Conservation (phyloP, 805 yeast genomes). For the Metschnikowia proteae region DNA sequence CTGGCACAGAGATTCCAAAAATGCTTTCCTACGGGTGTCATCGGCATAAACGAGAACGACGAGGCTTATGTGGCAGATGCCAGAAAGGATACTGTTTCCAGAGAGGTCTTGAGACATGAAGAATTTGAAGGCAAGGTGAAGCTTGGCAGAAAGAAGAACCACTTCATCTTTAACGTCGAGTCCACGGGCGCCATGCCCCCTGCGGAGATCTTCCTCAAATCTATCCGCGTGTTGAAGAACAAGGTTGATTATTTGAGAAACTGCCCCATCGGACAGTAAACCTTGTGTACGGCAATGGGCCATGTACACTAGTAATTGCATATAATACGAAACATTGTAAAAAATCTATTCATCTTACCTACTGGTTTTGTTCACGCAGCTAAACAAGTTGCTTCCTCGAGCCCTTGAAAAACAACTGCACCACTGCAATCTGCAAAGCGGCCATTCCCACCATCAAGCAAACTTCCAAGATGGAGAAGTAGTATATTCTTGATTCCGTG, state of each 20-base stretch:
- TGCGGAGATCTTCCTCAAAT: constrained; percentile 90
- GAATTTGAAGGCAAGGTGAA: constrained; percentile 88
- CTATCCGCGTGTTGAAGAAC: constrained; percentile 77
- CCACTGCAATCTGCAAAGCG: constrained; percentile 59
- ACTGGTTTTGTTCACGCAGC: neutral
- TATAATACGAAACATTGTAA: neutral
- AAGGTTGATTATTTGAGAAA: constrained; percentile 77
- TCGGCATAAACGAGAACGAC: constrained; percentile 62
- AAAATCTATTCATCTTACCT: neutral
- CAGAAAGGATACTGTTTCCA: constrained; percentile 91
- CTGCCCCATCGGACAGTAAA: constrained; percentile 67
- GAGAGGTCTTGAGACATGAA: constrained; percentile 92
- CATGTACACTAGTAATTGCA: constrained; percentile 7
- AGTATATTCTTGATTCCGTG: constrained; percentile 74
- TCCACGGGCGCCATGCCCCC: constrained; percentile 97
- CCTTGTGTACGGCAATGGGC: neutral
- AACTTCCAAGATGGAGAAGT: constrained; percentile 70
- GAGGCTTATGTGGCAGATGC: constrained; percentile 84
- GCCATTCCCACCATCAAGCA: constrained; percentile 74
- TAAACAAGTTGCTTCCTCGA: constrained; percentile 64
- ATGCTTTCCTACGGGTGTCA: constrained; percentile 92
- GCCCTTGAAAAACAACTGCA: constrained; percentile 68
- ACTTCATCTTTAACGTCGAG: constrained; percentile 92
- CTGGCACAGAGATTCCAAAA: constrained; percentile 75
- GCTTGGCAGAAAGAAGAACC: constrained; percentile 87